Evolutionary conservation across 176 grass and related monocot species (phyloP), one percentile per base, ranked within the genome.

Genomic region (Phoenix dactylifera): DNA sequence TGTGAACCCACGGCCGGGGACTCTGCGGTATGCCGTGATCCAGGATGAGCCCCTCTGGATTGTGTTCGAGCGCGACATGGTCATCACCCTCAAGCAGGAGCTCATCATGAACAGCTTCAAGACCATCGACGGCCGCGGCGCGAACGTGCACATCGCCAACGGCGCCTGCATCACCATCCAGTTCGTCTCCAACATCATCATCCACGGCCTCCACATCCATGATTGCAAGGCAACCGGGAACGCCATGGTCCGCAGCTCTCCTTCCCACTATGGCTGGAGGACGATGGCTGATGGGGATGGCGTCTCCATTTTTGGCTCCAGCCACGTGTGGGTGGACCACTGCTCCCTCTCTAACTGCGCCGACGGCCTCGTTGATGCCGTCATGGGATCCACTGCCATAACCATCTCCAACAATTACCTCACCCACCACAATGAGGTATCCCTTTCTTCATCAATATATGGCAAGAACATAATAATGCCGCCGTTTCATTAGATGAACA

Each of bases 51-150:
- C 72, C 16, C 72, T 75, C 9, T 75, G 72, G 72, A 75, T 75
- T 54, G 66, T 64, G 51, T 75, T 75, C 58, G 16, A 7, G 25
- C 51, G 5, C 32, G 72, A 75, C 53, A 75, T 75, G 72, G 17
- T 51, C 32, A 75, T 75, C 32, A 75, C 72, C 9, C 72, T 75
- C 72, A 75, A 50, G 10, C 62, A 75, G 72, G 72, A 75, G 62
- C 62, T 75, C 24, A 75, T 67, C 26, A 67, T 75, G 72, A 75
- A 75, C 35, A 75, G 72, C 32, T 67, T 67, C 72, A 75, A 75
- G 30, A 75, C 72, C 16, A 49, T 75, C 3, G 72, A 75, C 9
- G 72, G 72, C 62, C 72, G 72, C 16, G 72, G 72, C 1, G 63
- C 52, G 16, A 75, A 66, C n/a, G 72, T 75, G 15, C 72, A 75